phyloP scores from a whole-genome alignment of 371 early-diverging fungal species.

The Mucor mucedo region DNA sequence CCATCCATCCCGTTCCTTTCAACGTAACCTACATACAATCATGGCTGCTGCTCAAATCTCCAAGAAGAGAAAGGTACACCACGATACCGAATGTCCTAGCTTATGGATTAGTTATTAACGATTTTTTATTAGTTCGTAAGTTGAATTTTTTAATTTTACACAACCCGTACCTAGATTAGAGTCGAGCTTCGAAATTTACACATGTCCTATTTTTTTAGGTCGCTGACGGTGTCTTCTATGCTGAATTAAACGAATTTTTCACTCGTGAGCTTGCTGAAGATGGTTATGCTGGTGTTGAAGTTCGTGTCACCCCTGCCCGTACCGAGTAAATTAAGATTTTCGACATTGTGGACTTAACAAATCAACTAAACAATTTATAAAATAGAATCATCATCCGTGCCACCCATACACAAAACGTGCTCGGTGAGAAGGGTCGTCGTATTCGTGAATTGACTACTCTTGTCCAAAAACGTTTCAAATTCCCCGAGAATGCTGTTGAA shows the following conservation, averaged over 20 bases:
- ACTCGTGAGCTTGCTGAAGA: constrained; percentile 91
- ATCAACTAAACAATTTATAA: not conserved
- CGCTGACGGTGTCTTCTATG: constrained; percentile 99
- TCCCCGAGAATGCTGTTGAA: constrained; percentile 97
- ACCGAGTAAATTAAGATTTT: constrained; percentile 71
- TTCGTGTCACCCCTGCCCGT: constrained; percentile 97
- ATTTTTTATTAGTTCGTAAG: constrained; percentile 16
- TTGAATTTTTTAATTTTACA: not conserved
- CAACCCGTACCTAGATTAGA: constrained; percentile 2
- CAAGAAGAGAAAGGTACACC: constrained; percentile 30
- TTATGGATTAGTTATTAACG: constrained; percentile 2
- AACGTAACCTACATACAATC: constrained; percentile 16
- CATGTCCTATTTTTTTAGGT: constrained; percentile 40
- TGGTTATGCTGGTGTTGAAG: constrained; percentile 97
- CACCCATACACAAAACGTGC: constrained; percentile 97
- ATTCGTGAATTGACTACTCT: constrained; percentile 98
- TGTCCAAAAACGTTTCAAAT: constrained; percentile 98
- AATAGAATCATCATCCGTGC: constrained; percentile 95
- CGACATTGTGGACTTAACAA: not conserved
- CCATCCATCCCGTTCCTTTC: constrained; percentile 19
- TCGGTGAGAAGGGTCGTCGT: constrained; percentile 98
- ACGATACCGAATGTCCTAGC: not conserved
- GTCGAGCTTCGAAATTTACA: not conserved
- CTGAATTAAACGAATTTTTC: constrained; percentile 99
- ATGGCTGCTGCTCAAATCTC: constrained; percentile 32